phyloP scores from a whole-genome alignment of 1,284 basidiomycete species.

The Ceratobasidium sp. region DNA sequence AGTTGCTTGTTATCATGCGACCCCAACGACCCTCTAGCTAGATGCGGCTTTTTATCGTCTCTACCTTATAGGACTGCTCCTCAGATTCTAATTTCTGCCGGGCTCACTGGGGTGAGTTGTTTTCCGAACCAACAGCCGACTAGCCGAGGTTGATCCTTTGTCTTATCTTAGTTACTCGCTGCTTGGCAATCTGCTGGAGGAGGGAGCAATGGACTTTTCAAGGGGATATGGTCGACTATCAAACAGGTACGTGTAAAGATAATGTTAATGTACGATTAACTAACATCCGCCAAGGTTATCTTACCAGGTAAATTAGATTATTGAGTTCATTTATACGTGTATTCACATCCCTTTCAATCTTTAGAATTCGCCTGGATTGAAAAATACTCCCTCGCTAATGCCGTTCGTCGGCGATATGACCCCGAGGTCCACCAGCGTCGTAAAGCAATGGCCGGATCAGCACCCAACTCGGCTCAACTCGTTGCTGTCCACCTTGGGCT shows the following conservation, averaged over 20 bases:
- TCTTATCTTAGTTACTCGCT: slow-evolving; percentile 2
- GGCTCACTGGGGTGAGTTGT: slow-evolving; percentile 41
- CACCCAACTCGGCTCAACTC: slow-evolving; percentile 43
- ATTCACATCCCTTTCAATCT: slow-evolving; percentile 5
- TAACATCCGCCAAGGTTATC: slow-evolving; percentile 6
- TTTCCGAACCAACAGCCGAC: neutral
- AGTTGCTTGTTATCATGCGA: slow-evolving; percentile 36
- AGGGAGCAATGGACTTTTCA: slow-evolving; percentile 42
- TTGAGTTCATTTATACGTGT: neutral
- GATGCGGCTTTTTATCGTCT: slow-evolving; percentile 41
- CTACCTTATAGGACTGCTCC: slow-evolving; percentile 41
- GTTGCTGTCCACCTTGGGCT: slow-evolving; percentile 43
- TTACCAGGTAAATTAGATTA: slow-evolving; percentile 16
- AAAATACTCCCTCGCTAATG: slow-evolving; percentile 42
- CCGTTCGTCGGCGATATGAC: slow-evolving; percentile 41
- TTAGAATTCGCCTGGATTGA: slow-evolving; percentile 43
- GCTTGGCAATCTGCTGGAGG: slow-evolving; percentile 45
- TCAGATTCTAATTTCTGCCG: slow-evolving; percentile 44
- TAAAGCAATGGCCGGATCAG: slow-evolving; percentile 24
- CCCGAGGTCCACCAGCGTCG: slow-evolving; percentile 32
- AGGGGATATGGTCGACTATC: slow-evolving; percentile 38
- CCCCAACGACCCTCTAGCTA: slow-evolving; percentile 12
- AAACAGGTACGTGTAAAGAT: slow-evolving; percentile 20
- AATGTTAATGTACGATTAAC: neutral
- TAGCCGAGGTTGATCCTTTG: neutral